phyloP scores from a whole-genome alignment of 768 basidiomycete genomes.

The Tephrocybe sp. region DNA sequence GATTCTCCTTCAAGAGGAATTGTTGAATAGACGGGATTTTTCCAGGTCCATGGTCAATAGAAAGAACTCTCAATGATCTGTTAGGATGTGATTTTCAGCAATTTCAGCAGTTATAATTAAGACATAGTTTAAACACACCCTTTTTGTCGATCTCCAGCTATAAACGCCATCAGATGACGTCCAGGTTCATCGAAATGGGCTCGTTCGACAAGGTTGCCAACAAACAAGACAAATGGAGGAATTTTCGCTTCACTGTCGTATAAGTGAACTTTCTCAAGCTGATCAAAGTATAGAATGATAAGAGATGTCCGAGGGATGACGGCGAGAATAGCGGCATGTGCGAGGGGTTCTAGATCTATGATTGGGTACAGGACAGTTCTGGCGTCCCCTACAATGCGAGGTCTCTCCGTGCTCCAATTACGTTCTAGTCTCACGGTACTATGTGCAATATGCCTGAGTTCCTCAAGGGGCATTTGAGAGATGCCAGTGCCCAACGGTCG shows the following conservation, averaged over 20 bases:
- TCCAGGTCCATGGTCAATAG: no score
- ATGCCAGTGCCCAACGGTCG: constrained; percentile 11
- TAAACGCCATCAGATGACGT: constrained; percentile 8
- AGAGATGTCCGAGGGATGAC: constrained; percentile 15
- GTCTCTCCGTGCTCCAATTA: constrained; percentile 11
- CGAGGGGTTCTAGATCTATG: background rate
- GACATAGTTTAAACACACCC: background rate
- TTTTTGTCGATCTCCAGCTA: background rate
- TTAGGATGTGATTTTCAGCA: no score
- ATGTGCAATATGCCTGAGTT: constrained; percentile 9
- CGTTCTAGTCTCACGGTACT: constrained; percentile 6
- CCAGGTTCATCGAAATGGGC: constrained; percentile 9
- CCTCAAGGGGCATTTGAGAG: constrained; percentile 6
- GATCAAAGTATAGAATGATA: constrained; percentile 1
- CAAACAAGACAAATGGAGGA: background rate
- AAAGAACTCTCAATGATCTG: no score
- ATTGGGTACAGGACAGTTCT: constrained; percentile 5
- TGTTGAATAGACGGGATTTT: no score
- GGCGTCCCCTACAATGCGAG: constrained; percentile 5
- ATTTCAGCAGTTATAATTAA: no score
- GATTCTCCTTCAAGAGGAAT: no score
- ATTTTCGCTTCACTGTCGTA: constrained; percentile 6
- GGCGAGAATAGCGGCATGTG: constrained; percentile 6
- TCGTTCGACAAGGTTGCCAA: background rate
- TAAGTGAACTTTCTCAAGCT: background rate